Base-by-base conservation (phyloP, 2,329 filamentous ascomycete species). In the Bretziella fagacearum region DNA sequence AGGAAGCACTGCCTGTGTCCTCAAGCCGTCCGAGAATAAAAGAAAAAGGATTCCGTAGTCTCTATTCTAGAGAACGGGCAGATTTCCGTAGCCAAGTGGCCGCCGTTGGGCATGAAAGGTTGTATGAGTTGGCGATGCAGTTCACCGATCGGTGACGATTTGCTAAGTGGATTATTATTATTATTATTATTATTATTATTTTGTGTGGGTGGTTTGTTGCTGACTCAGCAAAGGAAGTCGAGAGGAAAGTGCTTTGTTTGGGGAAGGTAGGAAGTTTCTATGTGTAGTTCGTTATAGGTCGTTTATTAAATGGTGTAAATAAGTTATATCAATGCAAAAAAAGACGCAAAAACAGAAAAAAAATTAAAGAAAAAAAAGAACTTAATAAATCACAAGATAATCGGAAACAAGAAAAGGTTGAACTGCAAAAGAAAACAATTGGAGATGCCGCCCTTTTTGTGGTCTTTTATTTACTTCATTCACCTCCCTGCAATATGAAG, bases 371-470 rank as follows among this genome's bases (percentile, higher is more conserved):
- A 36, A 32, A 44, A 32, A 13, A 27, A 44, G 32, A 33, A 29
- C 15, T 1, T 32, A 17, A n/a, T n/a, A n/a, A n/a, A n/a, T n/a
- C n/a, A n/a, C n/a, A n/a, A n/a, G n/a, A n/a, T n/a, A n/a, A n/a
- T n/a, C n/a, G n/a, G n/a, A n/a, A n/a, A n/a, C n/a, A n/a, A 20
- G 23, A 32, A 40, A 30, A 25, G 7, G 15, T 13, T 18, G n/a
- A 47, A 42, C 22, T 41, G 27, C 17, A 44, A 32, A 13, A 27
- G 32, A 44, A 33, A 29, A 10, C 1, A 18, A 17, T 30, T 15
- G 25, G 4, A 39, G 22, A 33, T 15, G 26, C 36, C 27, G 37
- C 25, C 26, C 44, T 15, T 47, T 47, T 42, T 47, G 35, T 42
- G 26, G 32, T 47, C 29, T 18, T 42, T 40, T 47, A 40, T 33